phyloP scores from a whole-genome alignment of 306 rosid genomes.

The Oemleria cerasiformis region DNA sequence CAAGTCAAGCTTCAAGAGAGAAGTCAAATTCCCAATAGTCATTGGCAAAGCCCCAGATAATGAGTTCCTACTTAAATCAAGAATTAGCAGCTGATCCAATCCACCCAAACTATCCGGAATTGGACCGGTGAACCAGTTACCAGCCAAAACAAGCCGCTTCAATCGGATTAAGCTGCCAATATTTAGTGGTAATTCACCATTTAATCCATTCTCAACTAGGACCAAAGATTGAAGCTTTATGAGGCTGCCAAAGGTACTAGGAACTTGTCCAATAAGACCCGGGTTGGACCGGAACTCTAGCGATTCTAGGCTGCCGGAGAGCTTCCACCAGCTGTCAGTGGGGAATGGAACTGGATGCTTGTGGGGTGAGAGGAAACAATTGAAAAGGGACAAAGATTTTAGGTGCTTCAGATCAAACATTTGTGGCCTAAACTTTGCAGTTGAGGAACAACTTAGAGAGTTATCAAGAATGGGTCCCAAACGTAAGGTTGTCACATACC shows the following conservation, averaged over 20 bases:
- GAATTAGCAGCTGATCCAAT: slow-evolving; percentile 50
- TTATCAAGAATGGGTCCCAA: slow-evolving; percentile 85
- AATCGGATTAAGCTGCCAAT: slow-evolving; percentile 55
- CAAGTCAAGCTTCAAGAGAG: slow-evolving; percentile 76
- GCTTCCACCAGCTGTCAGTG: slow-evolving; percentile 55
- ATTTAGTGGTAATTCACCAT: slow-evolving; percentile 53
- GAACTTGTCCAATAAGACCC: slow-evolving; percentile 61
- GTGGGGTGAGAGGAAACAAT: slow-evolving; percentile 54
- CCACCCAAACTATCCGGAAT: slow-evolving; percentile 52
- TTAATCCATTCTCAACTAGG: slow-evolving; percentile 56
- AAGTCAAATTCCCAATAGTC: slow-evolving; percentile 48
- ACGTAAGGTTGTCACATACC: slow-evolving; percentile 74
- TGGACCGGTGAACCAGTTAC: slow-evolving; percentile 49
- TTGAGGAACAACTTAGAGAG: slow-evolving; percentile 57
- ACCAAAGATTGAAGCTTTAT: slow-evolving; percentile 72
- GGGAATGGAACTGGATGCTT: slow-evolving; percentile 51
- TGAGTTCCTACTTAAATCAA: slow-evolving; percentile 73
- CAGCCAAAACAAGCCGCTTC: slow-evolving; percentile 64
- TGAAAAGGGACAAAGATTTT: slow-evolving; percentile 63
- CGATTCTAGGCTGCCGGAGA: slow-evolving; percentile 59
- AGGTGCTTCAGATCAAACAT: slow-evolving; percentile 67
- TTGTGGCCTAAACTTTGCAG: slow-evolving; percentile 47
- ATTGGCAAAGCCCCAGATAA: slow-evolving; percentile 66
- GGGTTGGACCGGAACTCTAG: slow-evolving; percentile 75
- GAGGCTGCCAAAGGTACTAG: slow-evolving; percentile 49